These are phyloP conservation scores for Suhomyces bribrorum DNA, from an alignment of 1,139 yeast species.

Conservation along the genomic window DNA sequence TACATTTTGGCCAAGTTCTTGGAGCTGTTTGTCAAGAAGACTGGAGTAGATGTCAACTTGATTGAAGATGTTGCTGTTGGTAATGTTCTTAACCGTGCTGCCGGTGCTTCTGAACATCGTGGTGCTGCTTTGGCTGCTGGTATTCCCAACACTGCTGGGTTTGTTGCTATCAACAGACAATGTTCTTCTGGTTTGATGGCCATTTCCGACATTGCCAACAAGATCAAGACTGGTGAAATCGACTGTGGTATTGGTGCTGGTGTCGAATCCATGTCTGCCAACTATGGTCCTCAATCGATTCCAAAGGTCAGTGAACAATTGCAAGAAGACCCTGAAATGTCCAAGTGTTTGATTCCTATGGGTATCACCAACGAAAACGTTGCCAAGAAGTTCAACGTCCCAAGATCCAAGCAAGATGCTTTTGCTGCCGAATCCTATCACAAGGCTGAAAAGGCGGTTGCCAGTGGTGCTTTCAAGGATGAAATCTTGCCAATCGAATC, in stretches of 20 bases:
- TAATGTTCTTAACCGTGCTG: conserved; percentile 85
- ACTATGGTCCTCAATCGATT: conserved; percentile 74
- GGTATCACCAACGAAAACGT: conserved; percentile 87
- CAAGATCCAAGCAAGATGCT: conserved; percentile 77
- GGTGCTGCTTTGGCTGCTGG: conserved; percentile 64
- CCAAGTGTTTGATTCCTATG: conserved; percentile 81
- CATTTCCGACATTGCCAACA: conserved; percentile 83
- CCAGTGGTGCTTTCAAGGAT: conserved; percentile 71
- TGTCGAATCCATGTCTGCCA: conserved; percentile 86
- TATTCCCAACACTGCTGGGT: conserved; percentile 61
- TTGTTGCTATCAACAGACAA: conserved; percentile 85
- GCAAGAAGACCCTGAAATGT: conserved; percentile 48
- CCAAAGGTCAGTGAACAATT: conserved; percentile 59
- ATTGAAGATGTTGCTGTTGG: conserved; percentile 87
- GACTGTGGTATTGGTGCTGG: conserved; percentile 91
- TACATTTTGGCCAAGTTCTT: conserved; percentile 68
- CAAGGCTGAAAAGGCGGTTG: conserved; percentile 77
- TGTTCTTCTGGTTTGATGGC: conserved; percentile 95
- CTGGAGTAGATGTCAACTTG: conserved; percentile 61
- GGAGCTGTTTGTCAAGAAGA: conserved; percentile 57
- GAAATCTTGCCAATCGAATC: conserved; percentile 81
- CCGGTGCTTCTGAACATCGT: conserved; percentile 90
- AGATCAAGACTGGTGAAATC: conserved; percentile 83
- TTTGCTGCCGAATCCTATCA: conserved; percentile 85
- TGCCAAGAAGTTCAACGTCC: conserved; percentile 58